Percentiles rank a stretch among this genome's conserved stretches.
phyloP scores from a whole-genome alignment of 768 basidiomycete genomes.

The Wakefieldia striispora region DNA sequence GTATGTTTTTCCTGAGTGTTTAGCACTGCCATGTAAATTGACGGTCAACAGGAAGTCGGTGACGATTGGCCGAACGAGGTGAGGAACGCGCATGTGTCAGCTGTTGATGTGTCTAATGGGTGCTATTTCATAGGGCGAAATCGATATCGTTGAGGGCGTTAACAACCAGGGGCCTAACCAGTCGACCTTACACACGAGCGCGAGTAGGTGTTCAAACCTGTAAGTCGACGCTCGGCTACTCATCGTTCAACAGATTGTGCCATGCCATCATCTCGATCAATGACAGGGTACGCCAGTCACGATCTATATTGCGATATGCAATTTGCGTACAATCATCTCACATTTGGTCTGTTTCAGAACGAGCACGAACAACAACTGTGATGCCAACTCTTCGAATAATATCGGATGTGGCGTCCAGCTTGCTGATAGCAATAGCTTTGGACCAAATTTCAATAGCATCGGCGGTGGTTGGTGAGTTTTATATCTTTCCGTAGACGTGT shows the following conservation, averaged over 20 bases:
- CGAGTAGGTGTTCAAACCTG: slow-evolving; percentile 9
- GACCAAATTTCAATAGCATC: slow-evolving; percentile 33
- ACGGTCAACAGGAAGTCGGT: slow-evolving; percentile 26
- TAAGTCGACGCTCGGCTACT: not conserved
- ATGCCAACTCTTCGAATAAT: slow-evolving; percentile 23
- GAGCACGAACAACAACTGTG: slow-evolving; percentile 22
- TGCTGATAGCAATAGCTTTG: slow-evolving; percentile 31
- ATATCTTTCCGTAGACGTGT: not conserved
- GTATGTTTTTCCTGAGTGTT: slow-evolving; percentile 10
- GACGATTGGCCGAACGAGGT: slow-evolving; percentile 25
- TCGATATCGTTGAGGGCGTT: slow-evolving; percentile 35
- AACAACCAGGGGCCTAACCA: slow-evolving; percentile 29
- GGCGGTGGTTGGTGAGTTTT: slow-evolving; percentile 37
- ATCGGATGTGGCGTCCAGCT: slow-evolving; percentile 32
- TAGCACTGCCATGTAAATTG: not conserved
- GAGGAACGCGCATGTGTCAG: not conserved
- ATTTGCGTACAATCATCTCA: not conserved
- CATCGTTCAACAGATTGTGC: slow-evolving; percentile 23
- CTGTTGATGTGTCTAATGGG: not conserved
- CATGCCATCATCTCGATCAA: slow-evolving; percentile 26
- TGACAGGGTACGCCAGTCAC: slow-evolving; percentile 31
- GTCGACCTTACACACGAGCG: slow-evolving; percentile 30
- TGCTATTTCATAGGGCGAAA: slow-evolving; percentile 21
- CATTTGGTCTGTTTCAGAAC: slow-evolving; percentile 8
- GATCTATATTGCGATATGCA: not conserved